Evolutionary conservation across 2,329 filamentous ascomycete genomes (phyloP).

Genomic region (Penicillium sp.): DNA sequence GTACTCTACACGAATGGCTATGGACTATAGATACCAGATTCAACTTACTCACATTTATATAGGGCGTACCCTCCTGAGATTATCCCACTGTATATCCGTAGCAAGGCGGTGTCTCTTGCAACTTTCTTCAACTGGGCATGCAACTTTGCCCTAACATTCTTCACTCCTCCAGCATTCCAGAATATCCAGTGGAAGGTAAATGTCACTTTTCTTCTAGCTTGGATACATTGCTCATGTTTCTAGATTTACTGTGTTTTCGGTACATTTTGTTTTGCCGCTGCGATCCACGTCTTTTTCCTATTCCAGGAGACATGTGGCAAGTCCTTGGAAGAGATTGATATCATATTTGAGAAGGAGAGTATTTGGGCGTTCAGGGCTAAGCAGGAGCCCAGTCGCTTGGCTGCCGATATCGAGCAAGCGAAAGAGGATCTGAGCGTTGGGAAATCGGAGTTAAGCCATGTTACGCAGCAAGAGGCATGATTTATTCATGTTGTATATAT

Average conservation of each 20-base stretch:
- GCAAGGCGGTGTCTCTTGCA: too few species aligned
- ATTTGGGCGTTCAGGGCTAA: conserved; percentile 17
- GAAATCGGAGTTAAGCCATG: not conserved
- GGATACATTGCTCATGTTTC: not conserved
- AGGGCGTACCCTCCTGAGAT: conserved; percentile 32
- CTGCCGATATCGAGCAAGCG: conserved; percentile 13
- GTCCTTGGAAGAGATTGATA: conserved; percentile 33
- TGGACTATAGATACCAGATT: too few species aligned
- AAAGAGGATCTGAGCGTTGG: conserved; percentile 10
- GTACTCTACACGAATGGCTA: not conserved
- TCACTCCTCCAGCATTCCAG: too few species aligned
- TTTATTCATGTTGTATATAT: not conserved
- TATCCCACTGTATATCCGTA: too few species aligned
- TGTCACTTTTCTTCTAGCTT: not conserved
- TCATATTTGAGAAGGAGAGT: conserved; percentile 21
- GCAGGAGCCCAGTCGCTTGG: conserved; percentile 9
- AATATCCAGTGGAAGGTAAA: conserved; percentile 18
- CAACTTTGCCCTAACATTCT: too few species aligned
- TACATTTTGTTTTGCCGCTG: conserved; percentile 21
- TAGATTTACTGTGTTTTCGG: conserved; percentile 25
- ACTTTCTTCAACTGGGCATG: too few species aligned
- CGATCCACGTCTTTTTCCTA: conserved; percentile 27
- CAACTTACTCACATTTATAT: conserved; percentile 49
- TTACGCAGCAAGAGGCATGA: not conserved
- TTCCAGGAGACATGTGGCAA: conserved; percentile 34